Base-by-base conservation (phyloP, 2,329 filamentous ascomycete species). In the Alternaria longipes region DNA sequence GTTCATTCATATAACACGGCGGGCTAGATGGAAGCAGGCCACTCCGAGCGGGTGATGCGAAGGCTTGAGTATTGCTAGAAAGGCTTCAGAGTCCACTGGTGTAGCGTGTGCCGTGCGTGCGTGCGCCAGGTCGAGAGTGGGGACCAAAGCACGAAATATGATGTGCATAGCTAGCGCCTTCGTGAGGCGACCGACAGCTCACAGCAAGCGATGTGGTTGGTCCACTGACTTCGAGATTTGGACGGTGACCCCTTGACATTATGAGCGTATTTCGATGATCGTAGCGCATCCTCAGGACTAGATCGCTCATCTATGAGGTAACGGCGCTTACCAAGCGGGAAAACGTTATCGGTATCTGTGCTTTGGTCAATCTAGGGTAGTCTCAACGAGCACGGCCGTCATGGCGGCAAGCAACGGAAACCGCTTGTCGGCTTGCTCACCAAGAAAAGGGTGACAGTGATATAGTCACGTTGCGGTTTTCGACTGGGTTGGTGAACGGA, bases 81-180 rank as follows among this genome's bases (percentile, higher is more conserved):
- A 20, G 16, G 14, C 16, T 16, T 49, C 12, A 14, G 28, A 47
- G 12, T 49, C 6, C 45, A 30, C 22, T 30, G 18, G 44, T 28
- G 45, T 59, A n/a, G 41, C 55, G 49, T 22, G 30, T 26, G 45
- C 16, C 12, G 45, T 26, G 28, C 45, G 45, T 26, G 28, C 45
- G 32, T 36, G 38, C 50, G 32, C 40, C 30, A 57, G 42, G 22
- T 32, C 38, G 36, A 24, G 28, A 28, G 28, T 41, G 20, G 30
- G 54, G n/a, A 52, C 28, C n/a, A 28, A 30, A 3, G 54, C 36
- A 54, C 59, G 22, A 54, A 52, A 8, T 28, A 55, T 55, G 60
- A 55, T 56, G 40, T 59, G 56, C 56, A 59, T 62, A 41, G 45
- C 51, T 62, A 52, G 38, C 36, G 42, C 22, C 24, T 44, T 28